Evolutionary conservation across 371 early-diverging fungal species (phyloP).

Genomic region (Lichtheimia ramosa): DNA sequence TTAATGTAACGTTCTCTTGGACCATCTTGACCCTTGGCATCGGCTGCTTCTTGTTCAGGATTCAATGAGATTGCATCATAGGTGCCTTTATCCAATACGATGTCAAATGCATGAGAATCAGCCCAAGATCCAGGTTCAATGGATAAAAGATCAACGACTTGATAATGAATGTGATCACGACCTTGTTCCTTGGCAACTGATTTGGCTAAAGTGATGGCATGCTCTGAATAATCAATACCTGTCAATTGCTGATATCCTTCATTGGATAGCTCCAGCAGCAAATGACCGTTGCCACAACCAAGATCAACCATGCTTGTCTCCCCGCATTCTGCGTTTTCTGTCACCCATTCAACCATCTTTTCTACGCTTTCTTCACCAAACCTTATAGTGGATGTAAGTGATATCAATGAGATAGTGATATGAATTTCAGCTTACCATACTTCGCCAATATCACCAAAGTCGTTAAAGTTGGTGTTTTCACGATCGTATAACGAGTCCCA

Average conservation of each 20-base stretch:
- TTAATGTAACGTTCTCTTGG: conserved; percentile 37
- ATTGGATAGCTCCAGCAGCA: conserved; percentile 72
- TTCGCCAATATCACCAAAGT: conserved; percentile 87
- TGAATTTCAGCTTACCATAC: conserved; percentile 61
- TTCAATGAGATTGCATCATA: conserved; percentile 89
- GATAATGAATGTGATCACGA: conserved; percentile 45
- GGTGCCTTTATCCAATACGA: conserved; percentile 90
- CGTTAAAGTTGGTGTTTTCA: conserved; percentile 78
- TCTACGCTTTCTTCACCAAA: conserved; percentile 85
- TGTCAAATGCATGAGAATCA: conserved; percentile 42
- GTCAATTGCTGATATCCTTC: conserved; percentile 69
- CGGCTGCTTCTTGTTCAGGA: conserved; percentile 50
- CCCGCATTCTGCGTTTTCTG: conserved; percentile 38
- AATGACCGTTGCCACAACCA: conserved; percentile 93
- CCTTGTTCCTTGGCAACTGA: conserved; percentile 52
- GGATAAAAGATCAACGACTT: conserved; percentile 66
- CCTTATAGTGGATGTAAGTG: conserved; percentile 30
- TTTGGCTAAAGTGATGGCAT: conserved; percentile 72
- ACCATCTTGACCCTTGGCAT: conserved; percentile 29
- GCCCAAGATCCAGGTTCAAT: conserved; percentile 45
- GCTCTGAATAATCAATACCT: conserved; percentile 86
- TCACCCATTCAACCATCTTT: conserved; percentile 85
- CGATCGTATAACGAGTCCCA: conserved; percentile 85
- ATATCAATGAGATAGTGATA: not conserved
- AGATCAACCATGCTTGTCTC: conserved; percentile 68